Conservation (phyloP, 2,329 filamentous ascomycete species). For the Chrysosporium keratinophilum region DNA sequence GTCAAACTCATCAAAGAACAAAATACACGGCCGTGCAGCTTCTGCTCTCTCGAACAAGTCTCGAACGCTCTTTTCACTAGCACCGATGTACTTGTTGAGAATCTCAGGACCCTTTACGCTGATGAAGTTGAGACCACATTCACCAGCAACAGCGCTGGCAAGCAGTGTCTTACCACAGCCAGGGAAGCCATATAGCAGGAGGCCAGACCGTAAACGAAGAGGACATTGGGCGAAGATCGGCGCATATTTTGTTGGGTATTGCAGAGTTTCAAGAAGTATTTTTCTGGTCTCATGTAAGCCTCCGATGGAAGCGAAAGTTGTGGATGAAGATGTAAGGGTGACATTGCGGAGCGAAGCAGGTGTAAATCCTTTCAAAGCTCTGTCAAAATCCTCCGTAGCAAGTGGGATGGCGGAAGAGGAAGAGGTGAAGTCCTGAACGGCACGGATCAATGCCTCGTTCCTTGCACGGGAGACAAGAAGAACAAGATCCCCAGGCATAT, state of each 20-base stretch:
- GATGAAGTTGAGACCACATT: constrained; percentile 97
- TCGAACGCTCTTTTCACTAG: constrained; percentile 88
- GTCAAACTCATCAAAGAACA: constrained; percentile 99
- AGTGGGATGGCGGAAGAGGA: constrained; percentile 52
- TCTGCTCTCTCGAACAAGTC: constrained; percentile 84
- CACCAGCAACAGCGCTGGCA: constrained; percentile 91
- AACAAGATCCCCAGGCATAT: constrained; percentile 90
- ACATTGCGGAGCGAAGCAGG: constrained; percentile 92
- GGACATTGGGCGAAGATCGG: constrained; percentile 96
- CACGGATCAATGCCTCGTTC: constrained; percentile 84
- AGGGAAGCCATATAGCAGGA: constrained; percentile 87
- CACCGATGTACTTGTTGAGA: constrained; percentile 97
- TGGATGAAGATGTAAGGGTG: constrained; percentile 82
- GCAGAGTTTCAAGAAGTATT: constrained; percentile 84
- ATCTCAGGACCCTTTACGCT: constrained; percentile 97
- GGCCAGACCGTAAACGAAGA: constrained; percentile 80
- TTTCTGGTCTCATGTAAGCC: constrained; percentile 77
- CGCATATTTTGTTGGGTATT: constrained; percentile 95
- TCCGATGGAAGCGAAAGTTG: constrained; percentile 84
- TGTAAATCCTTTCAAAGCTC: constrained; percentile 81
- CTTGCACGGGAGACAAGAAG: constrained; percentile 77
- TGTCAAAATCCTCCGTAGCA: constrained; percentile 64
- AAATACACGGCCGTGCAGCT: constrained; percentile 80
- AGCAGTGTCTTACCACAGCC: constrained; percentile 95
- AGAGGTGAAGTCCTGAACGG: constrained; percentile 49